Percentiles rank a stretch among this genome's conserved stretches.
Evolutionary conservation across 2,329 filamentous ascomycete species (phyloP).

Genomic region (Fusarium fujikuroi): DNA sequence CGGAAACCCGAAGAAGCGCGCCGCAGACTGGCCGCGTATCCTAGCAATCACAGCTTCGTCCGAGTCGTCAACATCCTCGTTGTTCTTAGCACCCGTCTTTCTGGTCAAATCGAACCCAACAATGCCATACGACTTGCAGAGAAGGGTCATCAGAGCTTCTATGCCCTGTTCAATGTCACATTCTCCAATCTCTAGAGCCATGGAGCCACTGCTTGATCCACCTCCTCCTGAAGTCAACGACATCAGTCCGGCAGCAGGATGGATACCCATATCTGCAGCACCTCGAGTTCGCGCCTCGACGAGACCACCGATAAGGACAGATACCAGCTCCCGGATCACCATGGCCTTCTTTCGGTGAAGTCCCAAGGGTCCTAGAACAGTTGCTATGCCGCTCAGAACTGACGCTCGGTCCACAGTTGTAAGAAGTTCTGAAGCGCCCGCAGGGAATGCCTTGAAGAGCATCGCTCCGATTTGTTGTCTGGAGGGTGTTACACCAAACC

Average conservation of each 20-base stretch:
- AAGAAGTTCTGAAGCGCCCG: conserved; percentile 71
- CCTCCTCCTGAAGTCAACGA: conserved; percentile 69
- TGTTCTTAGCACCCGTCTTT: conserved; percentile 40
- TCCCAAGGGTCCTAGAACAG: conserved; percentile 83
- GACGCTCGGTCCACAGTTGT: conserved; percentile 80
- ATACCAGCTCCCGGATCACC: conserved; percentile 85
- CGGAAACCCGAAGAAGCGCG: conserved; percentile 78
- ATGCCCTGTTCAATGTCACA: conserved; percentile 73
- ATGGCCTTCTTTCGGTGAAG: conserved; percentile 91
- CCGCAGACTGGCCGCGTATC: conserved; percentile 68
- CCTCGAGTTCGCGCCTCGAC: conserved; percentile 92
- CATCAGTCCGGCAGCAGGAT: conserved; percentile 88
- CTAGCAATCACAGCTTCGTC: conserved; percentile 65
- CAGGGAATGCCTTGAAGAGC: conserved; percentile 77
- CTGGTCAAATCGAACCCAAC: conserved; percentile 58
- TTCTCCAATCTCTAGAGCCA: conserved; percentile 70
- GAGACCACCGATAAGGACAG: conserved; percentile 82
- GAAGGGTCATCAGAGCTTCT: conserved; percentile 69
- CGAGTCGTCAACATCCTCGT: conserved; percentile 54
- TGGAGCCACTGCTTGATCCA: conserved; percentile 61
- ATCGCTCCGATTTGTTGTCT: conserved; percentile 73
- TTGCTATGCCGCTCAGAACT: conserved; percentile 85
- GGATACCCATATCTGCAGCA: conserved; percentile 94
- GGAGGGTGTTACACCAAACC: conserved; percentile 65
- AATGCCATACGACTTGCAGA: conserved; percentile 74